Conservation (phyloP, 108 stramenopile species). For the Stephanodiscus triporus region DNA sequence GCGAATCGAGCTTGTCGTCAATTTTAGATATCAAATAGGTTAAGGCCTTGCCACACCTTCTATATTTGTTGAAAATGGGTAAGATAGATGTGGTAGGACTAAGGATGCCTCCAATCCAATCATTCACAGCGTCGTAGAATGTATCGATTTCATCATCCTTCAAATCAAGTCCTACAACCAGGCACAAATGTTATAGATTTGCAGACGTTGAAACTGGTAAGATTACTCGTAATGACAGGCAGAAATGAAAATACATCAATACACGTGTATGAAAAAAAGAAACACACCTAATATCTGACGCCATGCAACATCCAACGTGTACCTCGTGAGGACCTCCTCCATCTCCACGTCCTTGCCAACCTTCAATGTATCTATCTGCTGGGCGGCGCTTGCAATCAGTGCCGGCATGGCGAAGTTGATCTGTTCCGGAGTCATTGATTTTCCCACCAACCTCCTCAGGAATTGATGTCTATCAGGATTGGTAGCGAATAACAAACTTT, state of each 20-base stretch:
- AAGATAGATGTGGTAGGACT: slow-evolving; percentile 14
- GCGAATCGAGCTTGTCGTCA: slow-evolving; percentile 45
- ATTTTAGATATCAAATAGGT: slow-evolving; percentile 45
- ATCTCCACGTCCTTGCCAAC: slow-evolving; percentile 3
- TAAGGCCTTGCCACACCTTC: slow-evolving; percentile 24
- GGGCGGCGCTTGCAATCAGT: slow-evolving; percentile 26
- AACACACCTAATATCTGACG: slow-evolving; percentile 25
- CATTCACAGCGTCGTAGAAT: slow-evolving; percentile 37
- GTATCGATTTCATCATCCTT: slow-evolving; percentile 42
- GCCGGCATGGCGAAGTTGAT: slow-evolving; percentile 37
- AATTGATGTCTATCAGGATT: slow-evolving; percentile 38
- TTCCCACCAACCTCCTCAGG: slow-evolving; percentile 33
- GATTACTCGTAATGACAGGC: too few relatives aligned
- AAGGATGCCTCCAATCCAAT: slow-evolving; percentile 45
- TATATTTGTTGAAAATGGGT: slow-evolving; percentile 4
- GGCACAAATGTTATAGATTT: background rate
- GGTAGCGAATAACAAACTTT: slow-evolving; percentile 22
- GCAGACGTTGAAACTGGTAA: too few relatives aligned
- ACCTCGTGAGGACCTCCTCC: slow-evolving; percentile 34
- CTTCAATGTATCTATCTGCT: slow-evolving; percentile 34
- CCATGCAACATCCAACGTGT: slow-evolving; percentile 58
- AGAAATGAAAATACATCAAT: too few relatives aligned
- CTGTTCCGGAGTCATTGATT: slow-evolving; percentile 44
- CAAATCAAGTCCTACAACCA: slow-evolving; percentile 44
- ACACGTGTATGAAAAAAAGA: too few relatives aligned